Conservation (phyloP, 140 eudicot species). For the Cichorium intybus region DNA sequence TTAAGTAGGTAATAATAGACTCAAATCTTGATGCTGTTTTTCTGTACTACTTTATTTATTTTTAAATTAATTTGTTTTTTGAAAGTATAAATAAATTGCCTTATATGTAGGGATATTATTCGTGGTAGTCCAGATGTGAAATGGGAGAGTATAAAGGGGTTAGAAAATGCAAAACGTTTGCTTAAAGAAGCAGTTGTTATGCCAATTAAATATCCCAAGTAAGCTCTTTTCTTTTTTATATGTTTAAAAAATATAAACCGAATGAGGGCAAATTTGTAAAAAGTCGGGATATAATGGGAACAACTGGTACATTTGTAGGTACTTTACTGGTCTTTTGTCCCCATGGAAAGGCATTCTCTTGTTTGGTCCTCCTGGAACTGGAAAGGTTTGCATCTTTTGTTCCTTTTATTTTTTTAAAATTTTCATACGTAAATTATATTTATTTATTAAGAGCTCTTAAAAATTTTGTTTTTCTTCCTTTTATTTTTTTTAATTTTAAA, state of each 20-base stretch:
- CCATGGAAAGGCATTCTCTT: constrained; percentile 99
- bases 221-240: too few relatives aligned
- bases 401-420: background rate
- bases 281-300: too few relatives aligned
- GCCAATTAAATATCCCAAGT: constrained; percentile 99
- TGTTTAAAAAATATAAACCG: too few relatives aligned
- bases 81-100: background rate
- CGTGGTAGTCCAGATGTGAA: constrained; percentile 95
- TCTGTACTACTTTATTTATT: background rate
- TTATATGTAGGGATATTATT: constrained; percentile 69
- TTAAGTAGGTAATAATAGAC: constrained; percentile 66
- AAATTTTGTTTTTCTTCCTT: too few relatives aligned
- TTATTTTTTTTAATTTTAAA: background rate
- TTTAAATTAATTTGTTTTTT: background rate
- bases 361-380: constrained; percentile 99
- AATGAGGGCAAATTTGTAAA: background rate
- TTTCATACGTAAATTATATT: too few relatives aligned
- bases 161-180: constrained; percentile 94
- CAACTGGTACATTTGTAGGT: constrained; percentile 46
- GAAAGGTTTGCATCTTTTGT: constrained; percentile 62
- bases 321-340: constrained; percentile 91
- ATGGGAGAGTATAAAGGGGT: constrained; percentile 97
- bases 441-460: too few relatives aligned
- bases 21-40: constrained; percentile 2
- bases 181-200: constrained; percentile 99